Evolutionary conservation across 2,329 filamentous ascomycete genomes (phyloP), one percentile per base, ranked within the genome.

Genomic region (Herpomyces periplanetae): DNA sequence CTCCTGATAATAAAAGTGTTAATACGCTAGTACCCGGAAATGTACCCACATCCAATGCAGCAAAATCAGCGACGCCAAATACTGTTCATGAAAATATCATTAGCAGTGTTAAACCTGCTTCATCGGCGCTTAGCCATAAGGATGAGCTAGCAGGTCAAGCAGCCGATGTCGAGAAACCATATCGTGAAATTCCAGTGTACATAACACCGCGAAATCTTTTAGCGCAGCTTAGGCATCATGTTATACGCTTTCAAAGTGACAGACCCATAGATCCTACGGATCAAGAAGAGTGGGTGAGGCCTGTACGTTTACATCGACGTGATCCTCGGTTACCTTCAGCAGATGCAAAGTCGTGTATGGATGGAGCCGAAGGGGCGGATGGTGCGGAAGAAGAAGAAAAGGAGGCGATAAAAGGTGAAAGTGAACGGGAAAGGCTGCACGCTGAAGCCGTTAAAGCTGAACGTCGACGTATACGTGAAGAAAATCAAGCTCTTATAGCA

Each of bases 401-500:
- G 30, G 43, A 35, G 10, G 28, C 25, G 3, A 28, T 34, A 21
- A 35, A 59, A 20, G 64, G 68, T 13, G 64, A 71, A 28, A 49
- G 49, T 25, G 53, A 60, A 28, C 43, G 51, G 7, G 52, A 57
- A 31, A 43, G 44, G 23, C 35, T 51, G 21, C n/a, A n/a, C n/a
- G n/a, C n/a, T n/a, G 51, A 54, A 27, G 43, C 43, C 3, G 41
- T 44, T 13, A 49, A 65, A 34, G 63, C 62, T 1, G 69, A 84
- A 27, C 59, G 66, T 21, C 68, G 85, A 26, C 66, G 65, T 11
- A 64, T 85, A 33, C 59, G 66, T 9, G 71, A 75, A 8, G 52
- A 68, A 14, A 80, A 87, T 28, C 49, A 75, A 31, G 73, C 80
- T 13, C 69, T 85, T 38, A 91, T 96, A 31, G 80, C 80, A 0